Evolutionary conservation across 371 early-diverging fungal species (phyloP), one percentile per base, ranked within the genome.

Genomic region (Apophysomyces sp.): DNA sequence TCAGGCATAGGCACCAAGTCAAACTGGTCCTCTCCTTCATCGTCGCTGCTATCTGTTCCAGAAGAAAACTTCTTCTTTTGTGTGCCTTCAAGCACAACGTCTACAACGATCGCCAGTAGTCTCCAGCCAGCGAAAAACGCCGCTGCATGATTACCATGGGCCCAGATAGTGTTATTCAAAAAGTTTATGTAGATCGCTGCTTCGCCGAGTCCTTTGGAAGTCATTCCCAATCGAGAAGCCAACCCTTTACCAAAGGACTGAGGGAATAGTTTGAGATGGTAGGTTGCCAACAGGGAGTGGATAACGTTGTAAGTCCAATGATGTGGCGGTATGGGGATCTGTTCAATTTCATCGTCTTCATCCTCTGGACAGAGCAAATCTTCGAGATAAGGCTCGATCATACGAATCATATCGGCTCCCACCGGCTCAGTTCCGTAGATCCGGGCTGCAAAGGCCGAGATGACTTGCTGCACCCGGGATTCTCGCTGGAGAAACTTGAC

Each of bases 41-140:
- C 36, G 13, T 26, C 52, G 30, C 24, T 31, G 16, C 24, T 52
- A 18, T 36, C 18, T 28, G 44, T 18, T 18, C 8, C 21, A 9
- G 44, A 9, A 18, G 44, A 9, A 36, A 26, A 36, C 21, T 54
- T 21, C 36, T 32, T 68, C 31, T 54, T 49, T 52, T 57, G 68
- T 2, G 74, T 72, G 28, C 63, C 65, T 2, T 67, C 60, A 58
- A 69, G 59, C 0, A 73, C 60, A 7, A 66, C 44, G 36, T 80
- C 69, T 16, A 77, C 67, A 5, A 77, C 73, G 4, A 61, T 32
- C 1, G 62, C 32, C 6, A 72, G 36, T 16, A 76, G 52, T 13
- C 69, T 65, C 81, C 81, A 81, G 2, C 73, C 69, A 29, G 78
- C 81, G 57, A 81, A 74, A 54, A 81, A 78, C 2, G 74, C 76